Conservation (phyloP, 2,329 filamentous ascomycete genomes). For the Orbilia oligospora region DNA sequence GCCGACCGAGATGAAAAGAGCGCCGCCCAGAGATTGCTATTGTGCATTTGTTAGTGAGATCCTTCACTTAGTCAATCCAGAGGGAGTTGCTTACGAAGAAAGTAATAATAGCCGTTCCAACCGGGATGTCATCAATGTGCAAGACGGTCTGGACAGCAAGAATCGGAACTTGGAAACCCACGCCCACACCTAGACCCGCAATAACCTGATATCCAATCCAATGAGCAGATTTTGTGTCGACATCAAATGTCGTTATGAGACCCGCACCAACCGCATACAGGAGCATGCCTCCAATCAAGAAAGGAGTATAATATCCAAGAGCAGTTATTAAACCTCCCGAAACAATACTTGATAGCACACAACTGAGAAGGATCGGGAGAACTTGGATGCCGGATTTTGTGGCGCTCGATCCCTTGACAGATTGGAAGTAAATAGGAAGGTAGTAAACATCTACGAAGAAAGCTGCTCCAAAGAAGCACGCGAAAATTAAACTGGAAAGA, state of each 20-base stretch:
- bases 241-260: slow-evolving; percentile 70
- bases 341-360: slow-evolving; percentile 70
- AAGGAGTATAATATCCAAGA: slow-evolving; percentile 74
- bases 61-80: slow-evolving; percentile 68
- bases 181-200: slow-evolving; percentile 72
- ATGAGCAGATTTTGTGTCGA: slow-evolving; percentile 67
- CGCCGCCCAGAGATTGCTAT: slow-evolving; percentile 70
- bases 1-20: slow-evolving; percentile 74
- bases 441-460: slow-evolving; percentile 74
- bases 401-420: slow-evolving; percentile 71
- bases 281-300: slow-evolving; percentile 71
- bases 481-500: slow-evolving; percentile 69
- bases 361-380: slow-evolving; percentile 71
- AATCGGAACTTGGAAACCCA: slow-evolving; percentile 73
- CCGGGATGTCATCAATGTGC: slow-evolving; percentile 71
- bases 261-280: slow-evolving; percentile 72
- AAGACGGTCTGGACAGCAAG: slow-evolving; percentile 74
- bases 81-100: slow-evolving; percentile 71
- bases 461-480: slow-evolving; percentile 69
- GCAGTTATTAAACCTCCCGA: slow-evolving; percentile 71
- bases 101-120: slow-evolving; percentile 72
- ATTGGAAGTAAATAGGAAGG: slow-evolving; percentile 72
- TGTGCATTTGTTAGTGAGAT: neutral
- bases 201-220: slow-evolving; percentile 69
- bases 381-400: slow-evolving; percentile 73